These are phyloP conservation scores for Hordeum pubiflorum DNA, from an alignment of 202 grass and related monocot species.

Conservation along the genomic window DNA sequence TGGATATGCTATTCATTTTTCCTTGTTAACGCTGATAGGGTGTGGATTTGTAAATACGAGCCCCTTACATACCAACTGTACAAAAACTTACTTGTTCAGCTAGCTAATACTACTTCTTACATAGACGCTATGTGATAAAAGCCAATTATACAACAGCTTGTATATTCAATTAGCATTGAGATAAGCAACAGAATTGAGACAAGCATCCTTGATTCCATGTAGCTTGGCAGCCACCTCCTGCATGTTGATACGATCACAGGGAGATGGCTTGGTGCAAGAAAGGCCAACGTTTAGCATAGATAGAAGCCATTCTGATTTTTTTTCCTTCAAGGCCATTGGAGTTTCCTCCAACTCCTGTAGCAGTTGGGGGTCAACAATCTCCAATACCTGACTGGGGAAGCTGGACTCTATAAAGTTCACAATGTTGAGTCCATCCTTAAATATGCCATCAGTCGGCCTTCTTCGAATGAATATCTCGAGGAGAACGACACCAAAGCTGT, in stretches of 20 bases:
- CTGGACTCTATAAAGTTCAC: neutral
- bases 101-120: neutral
- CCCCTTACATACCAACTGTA: too few relatives aligned
- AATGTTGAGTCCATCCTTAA: neutral
- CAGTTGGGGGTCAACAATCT: neutral
- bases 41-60: neutral
- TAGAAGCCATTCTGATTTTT: neutral
- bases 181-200: neutral
- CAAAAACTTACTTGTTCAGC: too few relatives aligned
- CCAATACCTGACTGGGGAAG: neutral
- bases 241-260: neutral
- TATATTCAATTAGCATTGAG: too few relatives aligned
- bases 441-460: neutral
- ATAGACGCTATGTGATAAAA: neutral
- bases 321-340: neutral
- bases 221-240: neutral
- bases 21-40: neutral
- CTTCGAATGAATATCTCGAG: neutral
- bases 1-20: neutral
- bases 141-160: neutral
- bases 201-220: neutral
- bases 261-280: neutral
- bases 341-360: neutral
- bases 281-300: neutral
- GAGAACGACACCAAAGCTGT: neutral